These are phyloP conservation scores for Fusarium dlaminii DNA, from an alignment of 2,329 filamentous ascomycete species.

Conservation along the genomic window DNA sequence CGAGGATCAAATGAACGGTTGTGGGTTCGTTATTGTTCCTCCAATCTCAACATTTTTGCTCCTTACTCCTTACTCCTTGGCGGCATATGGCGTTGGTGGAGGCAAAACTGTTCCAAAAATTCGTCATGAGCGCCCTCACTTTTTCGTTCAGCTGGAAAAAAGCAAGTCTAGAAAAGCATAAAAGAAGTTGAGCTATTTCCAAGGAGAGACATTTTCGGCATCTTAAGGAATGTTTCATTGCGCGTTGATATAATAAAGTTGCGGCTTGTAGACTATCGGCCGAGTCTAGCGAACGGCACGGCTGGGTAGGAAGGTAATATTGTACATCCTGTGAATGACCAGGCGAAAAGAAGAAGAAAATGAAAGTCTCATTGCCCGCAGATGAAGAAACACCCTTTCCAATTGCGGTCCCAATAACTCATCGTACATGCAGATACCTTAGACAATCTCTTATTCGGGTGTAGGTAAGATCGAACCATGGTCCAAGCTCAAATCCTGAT, in stretches of 20 bases:
- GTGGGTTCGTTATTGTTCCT: neutral
- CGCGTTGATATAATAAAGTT: conserved; percentile 19
- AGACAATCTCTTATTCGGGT: conserved; percentile 5
- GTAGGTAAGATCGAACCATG: neutral
- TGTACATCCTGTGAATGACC: neutral
- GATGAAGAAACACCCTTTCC: neutral
- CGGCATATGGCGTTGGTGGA: neutral
- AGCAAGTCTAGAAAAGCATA: neutral
- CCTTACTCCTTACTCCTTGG: neutral
- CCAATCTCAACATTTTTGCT: neutral
- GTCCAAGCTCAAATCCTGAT: neutral
- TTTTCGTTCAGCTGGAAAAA: neutral
- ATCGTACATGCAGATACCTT: conserved; percentile 3
- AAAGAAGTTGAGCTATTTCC: conserved; percentile 15
- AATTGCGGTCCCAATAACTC: conserved; percentile 1
- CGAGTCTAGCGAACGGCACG: conserved; percentile 17
- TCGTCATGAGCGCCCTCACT: conserved; percentile 8
- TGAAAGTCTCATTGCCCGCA: conserved; percentile 2
- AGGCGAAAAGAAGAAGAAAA: conserved; percentile 2
- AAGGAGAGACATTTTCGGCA: neutral
- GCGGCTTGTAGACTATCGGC: conserved; percentile 15
- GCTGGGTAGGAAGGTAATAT: neutral
- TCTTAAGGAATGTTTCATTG: conserved; percentile 31
- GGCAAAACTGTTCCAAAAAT: neutral
- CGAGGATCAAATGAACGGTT: neutral